A percentile compares a stretch with the other conserved stretches of the same genome.
Evolutionary conservation across 345 rosid genomes (phyloP).

Genomic region (Raphanus raphanistrum): DNA sequence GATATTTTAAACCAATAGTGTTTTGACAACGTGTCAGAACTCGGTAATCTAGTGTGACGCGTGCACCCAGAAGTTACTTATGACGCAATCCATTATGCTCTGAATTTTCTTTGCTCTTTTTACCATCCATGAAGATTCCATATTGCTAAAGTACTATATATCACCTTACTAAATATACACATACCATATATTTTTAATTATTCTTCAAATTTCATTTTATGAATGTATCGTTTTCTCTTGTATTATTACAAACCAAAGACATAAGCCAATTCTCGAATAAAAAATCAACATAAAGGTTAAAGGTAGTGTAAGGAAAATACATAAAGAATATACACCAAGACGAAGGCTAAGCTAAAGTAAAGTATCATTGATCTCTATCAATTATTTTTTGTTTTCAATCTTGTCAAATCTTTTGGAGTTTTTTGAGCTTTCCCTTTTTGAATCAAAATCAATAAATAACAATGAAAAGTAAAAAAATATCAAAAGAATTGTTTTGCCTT

Average conservation of each 20-base stretch:
- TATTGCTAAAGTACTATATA: not conserved
- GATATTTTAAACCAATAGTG: not conserved
- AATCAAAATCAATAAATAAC: conserved; percentile 1
- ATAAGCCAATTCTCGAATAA: not conserved
- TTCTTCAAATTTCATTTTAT: not conserved
- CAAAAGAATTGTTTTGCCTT: conserved; percentile 35
- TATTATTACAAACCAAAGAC: not conserved
- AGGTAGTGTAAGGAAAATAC: conserved; percentile 18
- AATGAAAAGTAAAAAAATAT: not conserved
- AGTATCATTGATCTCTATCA: conserved; percentile 23
- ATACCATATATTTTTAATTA: not conserved
- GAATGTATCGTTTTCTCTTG: not conserved
- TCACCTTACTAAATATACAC: not conserved
- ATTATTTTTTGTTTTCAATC: conserved; percentile 7
- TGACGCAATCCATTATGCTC: not conserved
- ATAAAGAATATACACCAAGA: conserved; percentile 30
- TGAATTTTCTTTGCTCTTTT: conserved; percentile 17
- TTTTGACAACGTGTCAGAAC: not conserved
- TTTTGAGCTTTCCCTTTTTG: conserved; percentile 18
- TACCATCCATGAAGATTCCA: conserved; percentile 6
- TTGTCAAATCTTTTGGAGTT: conserved; percentile 19
- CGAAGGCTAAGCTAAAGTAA: conserved; percentile 25
- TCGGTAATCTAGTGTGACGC: not conserved
- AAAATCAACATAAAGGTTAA: conserved; percentile 10
- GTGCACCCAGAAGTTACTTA: not conserved